Evolutionary conservation across 2,329 filamentous ascomycete genomes (phyloP), one percentile per base, ranked within the genome.

Genomic region (Thelonectria rubi): DNA sequence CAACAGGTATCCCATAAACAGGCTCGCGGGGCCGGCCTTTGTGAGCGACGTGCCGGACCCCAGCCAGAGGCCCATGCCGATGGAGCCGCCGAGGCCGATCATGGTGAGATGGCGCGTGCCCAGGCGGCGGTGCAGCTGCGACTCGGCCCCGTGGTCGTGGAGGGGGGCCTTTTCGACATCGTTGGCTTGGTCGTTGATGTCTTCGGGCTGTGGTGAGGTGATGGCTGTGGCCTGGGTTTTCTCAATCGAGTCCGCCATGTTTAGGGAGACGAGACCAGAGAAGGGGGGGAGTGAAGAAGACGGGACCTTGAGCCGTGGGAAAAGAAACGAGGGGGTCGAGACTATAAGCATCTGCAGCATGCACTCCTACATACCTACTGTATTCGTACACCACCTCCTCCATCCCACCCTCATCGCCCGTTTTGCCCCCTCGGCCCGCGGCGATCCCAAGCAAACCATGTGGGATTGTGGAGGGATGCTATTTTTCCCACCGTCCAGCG

Each of bases 101-200:
- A 85, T 85, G 65, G 84, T 82, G 50, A 85, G 77, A 65, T 84
- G 82, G 15, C 82, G 77, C 11, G 78, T 80, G 61, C 75, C 74
- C 34, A 81, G 73, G 5, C 72, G 68, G 17, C 79, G 75, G 43
- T 75, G 73, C 17, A 82, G 73, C 18, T 62, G 53, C 6, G 60
- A 58, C 7, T 60, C 57, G 34, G 57, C 57, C n/a, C 57, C 57
- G 45, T 60, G 51, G 18, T 60, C 57, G 17, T 32, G 34, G 11
- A 50, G 39, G 18, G 57, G 51, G 3, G 43, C 37, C 5, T 60
- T 60, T 18, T 60, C 51, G 4, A 45, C 3, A 1, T 60, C 57
- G n/a, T 30, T 34, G 4, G 34, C 37, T 39, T 43, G 26, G 9
- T 60, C 57, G 9, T n/a, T n/a, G n/a, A 9, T 12, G 4, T 48